Conservation (phyloP, 495 filamentous ascomycete genomes). For the Aspergillus nidulans region DNA sequence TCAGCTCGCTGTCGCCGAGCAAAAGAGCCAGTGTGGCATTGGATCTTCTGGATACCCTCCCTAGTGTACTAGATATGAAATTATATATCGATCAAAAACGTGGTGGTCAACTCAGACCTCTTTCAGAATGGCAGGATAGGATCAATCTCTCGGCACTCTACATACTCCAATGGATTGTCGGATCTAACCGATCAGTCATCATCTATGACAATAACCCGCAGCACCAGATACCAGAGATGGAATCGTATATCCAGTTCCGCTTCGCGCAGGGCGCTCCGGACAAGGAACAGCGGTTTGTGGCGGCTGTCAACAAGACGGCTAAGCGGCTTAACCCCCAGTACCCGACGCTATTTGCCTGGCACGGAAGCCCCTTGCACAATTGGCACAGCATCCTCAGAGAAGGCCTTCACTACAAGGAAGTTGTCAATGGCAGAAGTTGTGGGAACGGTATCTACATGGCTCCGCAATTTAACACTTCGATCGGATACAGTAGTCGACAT, state of each 20-base stretch:
- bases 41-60: conserved; percentile 63
- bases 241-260: conserved; percentile 72
- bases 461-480: conserved; percentile 51
- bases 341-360: conserved; percentile 79
- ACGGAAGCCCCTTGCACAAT: conserved; percentile 71
- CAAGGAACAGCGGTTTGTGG: conserved; percentile 77
- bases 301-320: conserved; percentile 51
- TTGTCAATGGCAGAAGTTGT: conserved; percentile 60
- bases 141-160: conserved; percentile 64
- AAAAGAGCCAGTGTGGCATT: conserved; percentile 53
- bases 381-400: conserved; percentile 90
- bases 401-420: conserved; percentile 67
- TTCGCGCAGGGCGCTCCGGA: conserved; percentile 88
- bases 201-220: conserved; percentile 49
- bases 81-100: conserved; percentile 47
- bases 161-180: conserved; percentile 83
- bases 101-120: conserved; percentile 21
- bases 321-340: conserved; percentile 33
- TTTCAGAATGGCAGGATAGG: conserved; percentile 57
- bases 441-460: conserved; percentile 85
- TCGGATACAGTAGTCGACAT: conserved; percentile 41
- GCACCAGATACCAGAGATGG: conserved; percentile 60
- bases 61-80: conserved; percentile 60
- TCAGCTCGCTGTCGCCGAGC: conserved; percentile 44
- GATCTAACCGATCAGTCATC: conserved; percentile 86